A percentile compares a stretch with the other conserved stretches of the same genome.
phyloP scores from a whole-genome alignment of 2,329 filamentous ascomycete genomes.

The Dissoconium aciculare region DNA sequence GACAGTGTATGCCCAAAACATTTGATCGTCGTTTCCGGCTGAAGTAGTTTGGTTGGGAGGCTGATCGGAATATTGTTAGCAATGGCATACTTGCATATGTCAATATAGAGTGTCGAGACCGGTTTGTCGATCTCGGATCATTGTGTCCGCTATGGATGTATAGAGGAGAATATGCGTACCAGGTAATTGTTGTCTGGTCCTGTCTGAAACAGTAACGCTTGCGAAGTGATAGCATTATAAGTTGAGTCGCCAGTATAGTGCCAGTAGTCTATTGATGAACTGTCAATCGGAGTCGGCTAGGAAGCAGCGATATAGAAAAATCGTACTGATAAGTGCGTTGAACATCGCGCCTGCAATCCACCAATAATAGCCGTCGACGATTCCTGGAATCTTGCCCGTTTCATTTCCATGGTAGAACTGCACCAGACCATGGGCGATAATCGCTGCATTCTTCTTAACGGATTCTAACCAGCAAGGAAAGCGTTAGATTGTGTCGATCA shows the following conservation, averaged over 20 bases:
- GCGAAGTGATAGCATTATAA: slow-evolving; percentile 45
- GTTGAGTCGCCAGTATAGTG: slow-evolving; percentile 48
- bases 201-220: slow-evolving; percentile 44
- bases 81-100: slow-evolving; percentile 2
- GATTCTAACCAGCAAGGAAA: too few species aligned
- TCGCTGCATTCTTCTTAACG: slow-evolving; percentile 28
- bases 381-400: slow-evolving; percentile 35
- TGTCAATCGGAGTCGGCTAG: neutral
- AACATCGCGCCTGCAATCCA: slow-evolving; percentile 50
- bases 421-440: slow-evolving; percentile 35
- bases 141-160: neutral
- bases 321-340: slow-evolving; percentile 43
- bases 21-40: slow-evolving; percentile 40
- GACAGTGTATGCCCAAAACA: slow-evolving; percentile 39
- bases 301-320: neutral
- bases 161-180: slow-evolving; percentile 15
- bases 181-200: slow-evolving; percentile 45
- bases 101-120: neutral
- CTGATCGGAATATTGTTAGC: slow-evolving; percentile 5
- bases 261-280: slow-evolving; percentile 43
- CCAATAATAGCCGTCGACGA: slow-evolving; percentile 53
- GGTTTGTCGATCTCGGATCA: neutral
- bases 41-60: slow-evolving; percentile 29
- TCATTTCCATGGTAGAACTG: slow-evolving; percentile 38
- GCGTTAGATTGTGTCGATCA: too few species aligned